Evolutionary conservation across 805 yeast genomes (phyloP).

Genomic region (Zygosaccharomyces siamensis): DNA sequence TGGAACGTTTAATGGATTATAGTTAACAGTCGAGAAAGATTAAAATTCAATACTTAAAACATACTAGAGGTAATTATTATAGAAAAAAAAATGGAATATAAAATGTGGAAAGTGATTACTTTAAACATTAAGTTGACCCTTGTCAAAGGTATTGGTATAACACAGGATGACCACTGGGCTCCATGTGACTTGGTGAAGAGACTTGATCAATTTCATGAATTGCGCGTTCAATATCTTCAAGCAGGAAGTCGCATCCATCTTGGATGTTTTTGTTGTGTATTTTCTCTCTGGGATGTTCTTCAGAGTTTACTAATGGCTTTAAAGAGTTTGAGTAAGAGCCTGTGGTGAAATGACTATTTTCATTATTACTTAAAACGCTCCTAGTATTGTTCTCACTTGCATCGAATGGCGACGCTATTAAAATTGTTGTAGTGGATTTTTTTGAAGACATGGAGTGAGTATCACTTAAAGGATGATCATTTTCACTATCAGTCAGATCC

Average conservation of each 20-base stretch:
- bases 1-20: constrained; percentile 31
- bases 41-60: neutral
- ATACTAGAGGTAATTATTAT: neutral
- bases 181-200: constrained; percentile 7
- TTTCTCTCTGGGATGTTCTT: neutral
- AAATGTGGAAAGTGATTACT: neutral
- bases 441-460: constrained; percentile 6
- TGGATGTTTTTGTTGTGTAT: neutral
- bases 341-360: constrained; percentile 1
- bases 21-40: neutral
- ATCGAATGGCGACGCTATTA: constrained; percentile 11
- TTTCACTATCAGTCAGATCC: constrained; percentile 10
- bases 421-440: constrained; percentile 16
- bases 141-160: constrained; percentile 9
- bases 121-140: neutral
- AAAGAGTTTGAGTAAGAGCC: constrained; percentile 1
- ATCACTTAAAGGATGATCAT: constrained; percentile 7
- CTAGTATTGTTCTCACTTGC: neutral
- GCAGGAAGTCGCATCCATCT: constrained; percentile 11
- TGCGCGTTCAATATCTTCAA: constrained; percentile 18
- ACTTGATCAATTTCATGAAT: constrained; percentile 15
- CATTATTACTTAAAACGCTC: neutral
- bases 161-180: constrained; percentile 3
- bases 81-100: neutral
- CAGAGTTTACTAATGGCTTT: neutral